Evolutionary conservation across 2,329 filamentous ascomycete species (phyloP).

Genomic region (Diaporthe eres): DNA sequence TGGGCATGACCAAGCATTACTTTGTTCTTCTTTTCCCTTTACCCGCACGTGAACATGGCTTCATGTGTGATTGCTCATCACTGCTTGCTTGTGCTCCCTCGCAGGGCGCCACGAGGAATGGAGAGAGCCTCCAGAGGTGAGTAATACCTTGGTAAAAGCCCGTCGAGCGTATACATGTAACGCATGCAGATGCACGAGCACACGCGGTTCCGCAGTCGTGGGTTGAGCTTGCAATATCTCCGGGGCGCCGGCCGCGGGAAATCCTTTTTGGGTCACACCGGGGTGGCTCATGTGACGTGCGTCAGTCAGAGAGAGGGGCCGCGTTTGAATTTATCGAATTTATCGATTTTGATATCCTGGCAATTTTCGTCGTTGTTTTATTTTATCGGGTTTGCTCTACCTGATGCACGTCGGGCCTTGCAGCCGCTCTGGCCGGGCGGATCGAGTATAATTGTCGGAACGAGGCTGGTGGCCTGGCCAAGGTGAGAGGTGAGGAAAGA

Average conservation of each 20-base stretch:
- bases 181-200: not conserved
- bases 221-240: constrained; percentile 18
- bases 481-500: not conserved
- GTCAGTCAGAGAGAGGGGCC: not conserved
- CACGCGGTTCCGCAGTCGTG: constrained; percentile 7
- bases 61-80: constrained; percentile 22
- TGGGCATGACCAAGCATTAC: not conserved
- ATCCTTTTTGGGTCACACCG: constrained; percentile 28
- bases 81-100: not conserved
- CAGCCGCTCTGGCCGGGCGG: constrained; percentile 14
- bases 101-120: not conserved
- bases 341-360: not conserved
- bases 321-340: constrained; percentile 22
- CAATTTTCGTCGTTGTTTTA: not conserved
- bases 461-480: constrained; percentile 10
- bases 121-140: not conserved
- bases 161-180: not conserved
- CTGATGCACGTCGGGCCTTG: not conserved
- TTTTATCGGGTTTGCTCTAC: not conserved
- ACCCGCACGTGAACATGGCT: not conserved
- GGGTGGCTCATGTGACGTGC: constrained; percentile 17
- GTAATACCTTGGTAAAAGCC: not conserved
- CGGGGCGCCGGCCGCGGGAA: constrained; percentile 18
- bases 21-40: not conserved
- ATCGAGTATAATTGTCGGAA: not conserved